Conservation (phyloP, 1,284 basidiomycete genomes). For the Cystobasidium sp. region DNA sequence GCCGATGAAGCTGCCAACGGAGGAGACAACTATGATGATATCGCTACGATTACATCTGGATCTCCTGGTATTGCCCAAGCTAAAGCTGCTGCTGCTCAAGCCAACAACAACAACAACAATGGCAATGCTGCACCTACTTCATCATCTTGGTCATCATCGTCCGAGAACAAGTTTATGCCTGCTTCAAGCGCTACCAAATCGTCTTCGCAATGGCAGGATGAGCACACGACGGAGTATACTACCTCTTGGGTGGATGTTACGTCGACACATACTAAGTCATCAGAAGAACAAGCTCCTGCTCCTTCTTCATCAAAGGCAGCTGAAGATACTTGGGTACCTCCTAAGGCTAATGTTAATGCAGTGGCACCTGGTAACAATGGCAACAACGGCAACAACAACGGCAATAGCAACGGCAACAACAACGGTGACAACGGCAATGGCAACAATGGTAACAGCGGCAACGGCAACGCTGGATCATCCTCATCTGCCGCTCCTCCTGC, state of each 20-base stretch:
- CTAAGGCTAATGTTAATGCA: slow-evolving; percentile 1
- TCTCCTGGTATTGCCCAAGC: not conserved
- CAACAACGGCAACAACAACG: slow-evolving; percentile 5
- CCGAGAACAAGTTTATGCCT: not conserved
- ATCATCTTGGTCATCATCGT: too few species aligned
- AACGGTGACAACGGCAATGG: not conserved
- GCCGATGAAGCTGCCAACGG: slow-evolving; percentile 2
- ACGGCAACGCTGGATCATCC: not conserved
- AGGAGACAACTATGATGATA: slow-evolving; percentile 2
- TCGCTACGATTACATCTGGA: not conserved
- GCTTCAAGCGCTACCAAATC: not conserved
- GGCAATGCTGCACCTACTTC: not conserved
- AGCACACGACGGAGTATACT: not conserved
- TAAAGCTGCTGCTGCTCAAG: not conserved
- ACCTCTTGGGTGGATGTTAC: slow-evolving; percentile 29
- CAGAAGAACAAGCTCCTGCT: slow-evolving; percentile 18
- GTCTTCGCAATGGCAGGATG: not conserved
- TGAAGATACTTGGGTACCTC: not conserved
- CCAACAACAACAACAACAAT: slow-evolving; percentile 9
- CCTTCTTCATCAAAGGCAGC: slow-evolving; percentile 25
- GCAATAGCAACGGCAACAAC: not conserved
- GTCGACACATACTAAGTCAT: not conserved
- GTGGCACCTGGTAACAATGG: slow-evolving; percentile 1
- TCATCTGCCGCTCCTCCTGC: slow-evolving; percentile 25
- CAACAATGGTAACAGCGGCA: not conserved